These are phyloP conservation scores for Xylariaceae sp. DNA, from an alignment of 2,329 filamentous ascomycete species.

Conservation along the genomic window DNA sequence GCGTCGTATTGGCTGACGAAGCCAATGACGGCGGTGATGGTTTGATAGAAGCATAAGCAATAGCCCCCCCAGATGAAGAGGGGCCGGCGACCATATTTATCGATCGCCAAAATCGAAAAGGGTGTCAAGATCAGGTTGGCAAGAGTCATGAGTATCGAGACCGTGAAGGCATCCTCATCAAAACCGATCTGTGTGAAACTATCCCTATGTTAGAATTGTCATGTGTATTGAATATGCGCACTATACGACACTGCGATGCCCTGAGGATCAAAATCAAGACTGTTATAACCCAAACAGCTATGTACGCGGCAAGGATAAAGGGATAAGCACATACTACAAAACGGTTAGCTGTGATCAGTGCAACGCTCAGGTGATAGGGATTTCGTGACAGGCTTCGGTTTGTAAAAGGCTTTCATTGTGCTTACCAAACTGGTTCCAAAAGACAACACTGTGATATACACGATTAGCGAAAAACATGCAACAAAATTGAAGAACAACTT, in stretches of 20 bases:
- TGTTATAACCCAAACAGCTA: background rate
- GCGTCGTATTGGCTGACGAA: conserved; percentile 41
- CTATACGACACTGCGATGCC: background rate
- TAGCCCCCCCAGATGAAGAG: conserved; percentile 73
- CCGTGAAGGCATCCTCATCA: conserved; percentile 73
- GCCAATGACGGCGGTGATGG: conserved; percentile 75
- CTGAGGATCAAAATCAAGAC: background rate
- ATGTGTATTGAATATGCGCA: background rate
- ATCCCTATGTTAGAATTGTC: conserved; percentile 2
- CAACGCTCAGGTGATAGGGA: no score
- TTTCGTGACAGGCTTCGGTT: no score
- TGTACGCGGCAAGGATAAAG: background rate
- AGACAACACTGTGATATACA: conserved; percentile 34
- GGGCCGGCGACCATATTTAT: conserved; percentile 72
- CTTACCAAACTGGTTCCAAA: conserved; percentile 67
- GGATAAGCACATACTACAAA: conserved; percentile 10
- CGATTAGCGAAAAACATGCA: background rate
- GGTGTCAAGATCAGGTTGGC: conserved; percentile 85
- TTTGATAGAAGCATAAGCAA: conserved; percentile 82
- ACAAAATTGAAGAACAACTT: background rate
- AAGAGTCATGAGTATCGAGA: conserved; percentile 78
- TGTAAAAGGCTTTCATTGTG: background rate
- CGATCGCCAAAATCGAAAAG: conserved; percentile 80
- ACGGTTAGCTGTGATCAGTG: conserved; percentile 1
- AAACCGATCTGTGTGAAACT: conserved; percentile 68